Evolutionary conservation across 1,139 yeast species (phyloP).

Genomic region (Nakaseomyces glabratus): DNA sequence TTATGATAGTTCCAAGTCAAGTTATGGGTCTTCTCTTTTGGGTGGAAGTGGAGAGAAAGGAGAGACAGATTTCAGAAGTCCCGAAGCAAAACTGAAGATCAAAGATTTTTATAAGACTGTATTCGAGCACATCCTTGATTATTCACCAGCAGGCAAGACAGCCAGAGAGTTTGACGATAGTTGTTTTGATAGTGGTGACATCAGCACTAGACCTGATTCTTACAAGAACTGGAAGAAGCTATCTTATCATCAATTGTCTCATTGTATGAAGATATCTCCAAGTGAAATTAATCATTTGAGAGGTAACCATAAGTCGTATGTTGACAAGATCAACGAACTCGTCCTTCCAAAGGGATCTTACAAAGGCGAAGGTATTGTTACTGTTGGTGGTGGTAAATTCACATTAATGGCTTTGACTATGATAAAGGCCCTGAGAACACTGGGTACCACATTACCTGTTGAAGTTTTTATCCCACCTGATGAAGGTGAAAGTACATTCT

Average conservation of each 20-base stretch:
- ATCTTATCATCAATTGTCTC: constrained; percentile 17
- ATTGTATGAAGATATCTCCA: constrained; percentile 36
- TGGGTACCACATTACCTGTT: constrained; percentile 60
- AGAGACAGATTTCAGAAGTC: constrained; percentile 7
- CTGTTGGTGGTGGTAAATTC: constrained; percentile 74
- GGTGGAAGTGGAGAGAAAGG: constrained; percentile 5
- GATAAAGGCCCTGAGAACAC: constrained; percentile 51
- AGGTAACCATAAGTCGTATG: constrained; percentile 45
- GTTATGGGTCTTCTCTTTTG: not conserved
- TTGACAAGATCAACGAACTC: constrained; percentile 40
- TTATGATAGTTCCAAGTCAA: constrained; percentile 1
- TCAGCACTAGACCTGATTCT: constrained; percentile 24
- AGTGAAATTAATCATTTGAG: constrained; percentile 42
- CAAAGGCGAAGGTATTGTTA: constrained; percentile 69
- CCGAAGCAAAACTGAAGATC: constrained; percentile 9
- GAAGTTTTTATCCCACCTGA: constrained; percentile 65
- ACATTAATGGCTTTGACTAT: constrained; percentile 65
- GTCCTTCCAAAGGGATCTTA: constrained; percentile 41
- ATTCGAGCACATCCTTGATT: constrained; percentile 19
- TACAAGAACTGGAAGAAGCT: constrained; percentile 19
- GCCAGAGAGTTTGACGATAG: constrained; percentile 16
- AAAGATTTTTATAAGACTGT: constrained; percentile 23
- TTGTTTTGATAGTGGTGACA: constrained; percentile 22
- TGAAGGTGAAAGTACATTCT: constrained; percentile 62
- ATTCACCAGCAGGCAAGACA: constrained; percentile 23